phyloP scores from a whole-genome alignment of 1,139 yeast species.

The Nakaseomyces delphensis region DNA sequence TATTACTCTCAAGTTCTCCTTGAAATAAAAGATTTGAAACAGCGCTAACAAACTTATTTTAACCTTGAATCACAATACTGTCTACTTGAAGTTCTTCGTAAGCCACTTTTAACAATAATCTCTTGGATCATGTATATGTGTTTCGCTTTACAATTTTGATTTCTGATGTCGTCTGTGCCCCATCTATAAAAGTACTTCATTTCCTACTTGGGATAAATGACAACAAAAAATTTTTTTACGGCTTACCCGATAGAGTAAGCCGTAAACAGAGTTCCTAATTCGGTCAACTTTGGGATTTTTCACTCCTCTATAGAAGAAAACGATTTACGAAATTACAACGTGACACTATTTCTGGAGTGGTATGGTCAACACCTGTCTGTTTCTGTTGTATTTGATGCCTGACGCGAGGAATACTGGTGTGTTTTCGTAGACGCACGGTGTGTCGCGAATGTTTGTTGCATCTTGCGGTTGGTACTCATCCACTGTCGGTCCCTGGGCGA shows the following conservation, averaged over 20 bases:
- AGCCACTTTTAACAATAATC: not conserved
- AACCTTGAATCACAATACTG: not conserved
- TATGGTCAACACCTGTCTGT: slow-evolving; percentile 12
- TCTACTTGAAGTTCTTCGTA: not conserved
- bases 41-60: too few species aligned
- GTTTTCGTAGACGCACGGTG: not conserved
- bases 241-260: not conserved
- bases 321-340: not conserved
- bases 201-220: slow-evolving; percentile 8
- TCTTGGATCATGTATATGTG: too few species aligned
- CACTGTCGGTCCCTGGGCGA: not conserved
- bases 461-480: not conserved
- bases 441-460: not conserved
- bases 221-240: not conserved
- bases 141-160: too few species aligned
- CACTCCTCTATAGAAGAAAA: too few species aligned
- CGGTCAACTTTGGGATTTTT: too few species aligned
- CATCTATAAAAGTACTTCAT: too few species aligned
- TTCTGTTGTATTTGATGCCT: slow-evolving; percentile 11
- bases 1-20: too few species aligned
- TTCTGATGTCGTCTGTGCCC: too few species aligned
- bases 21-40: too few species aligned
- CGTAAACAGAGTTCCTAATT: not conserved
- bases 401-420: slow-evolving; percentile 6
- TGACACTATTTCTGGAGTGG: slow-evolving; percentile 6